Evolutionary conservation across 495 filamentous ascomycete genomes (phyloP), one percentile per base, ranked within the genome.

Genomic region (Schizothecium vesticola): DNA sequence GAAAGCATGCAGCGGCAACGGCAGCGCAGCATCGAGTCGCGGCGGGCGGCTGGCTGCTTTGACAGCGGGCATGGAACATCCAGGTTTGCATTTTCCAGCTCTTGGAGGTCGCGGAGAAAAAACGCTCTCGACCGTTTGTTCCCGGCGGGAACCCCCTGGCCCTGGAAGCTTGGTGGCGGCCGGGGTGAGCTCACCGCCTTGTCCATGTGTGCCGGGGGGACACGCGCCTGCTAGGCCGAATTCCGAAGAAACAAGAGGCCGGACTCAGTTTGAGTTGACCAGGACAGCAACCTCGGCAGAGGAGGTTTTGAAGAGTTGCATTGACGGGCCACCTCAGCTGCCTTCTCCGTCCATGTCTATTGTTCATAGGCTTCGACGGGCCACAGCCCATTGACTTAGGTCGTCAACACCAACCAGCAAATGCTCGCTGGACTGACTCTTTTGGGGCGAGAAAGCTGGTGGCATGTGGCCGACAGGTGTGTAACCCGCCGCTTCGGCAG

Each of bases 31-130:
- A 59, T 28, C 21, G 58, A 59, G 58, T 28, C 23, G 56, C 65
- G 23, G 33, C 24, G 21, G 33, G 56, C 65, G 65, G 65, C 56
- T 66, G 65, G 33, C 16, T 59, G 65, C 65, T 57, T 60, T 61
- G 56, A 59, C 56, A 36, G 65, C 65, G 25, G 57, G 21, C 65
- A 55, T 29, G 28, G 29, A 21, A 10, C 26, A 23, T 26, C 13
- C 65, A 51, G 16, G 19, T n/a, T 51, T 7, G 43, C 6, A 51
- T 16, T 19, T 51, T 19, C 16, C 43, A 12, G 31, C 31, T 33
- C 28, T 29, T 29, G 28, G 33, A 43, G 33, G 13, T 28, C 43
- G 43, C 43, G 43, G 43, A 51, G 43, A 51, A 51, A 51, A 51
- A 51, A 51, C n/a, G 43, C 43, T 51, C 43, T 51, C 19, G 43